phyloP scores from a whole-genome alignment of 305 asterid genomes.

The Fraxinus paxiana region DNA sequence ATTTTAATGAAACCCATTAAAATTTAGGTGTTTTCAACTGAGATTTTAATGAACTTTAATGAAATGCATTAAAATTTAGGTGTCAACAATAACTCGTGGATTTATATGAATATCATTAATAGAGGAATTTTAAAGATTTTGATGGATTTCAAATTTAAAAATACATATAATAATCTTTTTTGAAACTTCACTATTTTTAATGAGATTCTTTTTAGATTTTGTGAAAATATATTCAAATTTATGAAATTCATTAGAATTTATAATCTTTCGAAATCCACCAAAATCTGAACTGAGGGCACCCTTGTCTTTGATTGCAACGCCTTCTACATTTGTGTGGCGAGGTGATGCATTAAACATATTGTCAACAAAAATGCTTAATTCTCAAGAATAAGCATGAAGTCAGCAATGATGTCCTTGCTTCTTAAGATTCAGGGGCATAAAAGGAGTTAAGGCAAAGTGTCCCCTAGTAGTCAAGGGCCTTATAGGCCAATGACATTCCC shows the following conservation, averaged over 20 bases:
- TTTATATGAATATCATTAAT: too few relatives aligned
- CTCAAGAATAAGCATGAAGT: background rate
- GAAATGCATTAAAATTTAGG: too few relatives aligned
- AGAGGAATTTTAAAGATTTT: too few relatives aligned
- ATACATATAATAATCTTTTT: too few relatives aligned
- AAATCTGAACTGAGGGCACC: background rate
- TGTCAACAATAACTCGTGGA: too few relatives aligned
- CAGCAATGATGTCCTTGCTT: background rate
- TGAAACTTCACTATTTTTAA: too few relatives aligned
- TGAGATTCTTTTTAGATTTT: background rate
- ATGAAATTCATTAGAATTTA: too few relatives aligned
- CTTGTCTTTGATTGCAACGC: background rate
- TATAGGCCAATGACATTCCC: background rate
- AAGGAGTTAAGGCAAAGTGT: too few relatives aligned
- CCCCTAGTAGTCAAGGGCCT: background rate
- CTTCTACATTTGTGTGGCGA: background rate
- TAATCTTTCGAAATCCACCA: background rate
- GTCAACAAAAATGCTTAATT: background rate
- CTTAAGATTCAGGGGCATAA: background rate
- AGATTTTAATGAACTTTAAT: too few relatives aligned
- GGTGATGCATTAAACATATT: background rate
- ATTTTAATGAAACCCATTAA: too few relatives aligned
- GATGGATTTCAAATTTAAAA: too few relatives aligned
- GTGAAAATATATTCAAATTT: background rate
- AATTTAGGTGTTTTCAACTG: too few relatives aligned